Evolutionary conservation across 164 flowering plant species (phyloP).

Genomic region (Kingdonia uniflora): DNA sequence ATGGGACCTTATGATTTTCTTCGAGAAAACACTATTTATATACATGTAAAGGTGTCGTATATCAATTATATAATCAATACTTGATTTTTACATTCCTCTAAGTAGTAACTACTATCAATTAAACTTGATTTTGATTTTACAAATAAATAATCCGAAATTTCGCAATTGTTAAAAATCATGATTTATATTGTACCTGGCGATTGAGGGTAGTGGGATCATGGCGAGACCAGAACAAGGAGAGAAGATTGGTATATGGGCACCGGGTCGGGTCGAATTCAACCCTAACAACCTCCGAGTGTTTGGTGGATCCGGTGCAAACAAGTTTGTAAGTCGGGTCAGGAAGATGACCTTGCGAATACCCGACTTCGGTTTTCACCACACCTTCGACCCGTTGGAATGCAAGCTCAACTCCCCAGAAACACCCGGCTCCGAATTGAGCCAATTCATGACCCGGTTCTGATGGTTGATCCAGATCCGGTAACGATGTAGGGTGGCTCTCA

Average conservation of each 20-base stretch:
- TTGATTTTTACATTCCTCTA: too few species aligned
- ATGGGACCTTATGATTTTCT: too few species aligned
- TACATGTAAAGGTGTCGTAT: too few species aligned
- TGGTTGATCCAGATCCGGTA: conserved; percentile 40
- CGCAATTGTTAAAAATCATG: too few species aligned
- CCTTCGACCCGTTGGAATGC: conserved; percentile 74
- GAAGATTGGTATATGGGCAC: conserved; percentile 48
- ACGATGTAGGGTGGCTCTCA: conserved; percentile 43
- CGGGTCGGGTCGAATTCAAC: conserved; percentile 60
- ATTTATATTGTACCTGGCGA: conserved; percentile 91
- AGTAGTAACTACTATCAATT: too few species aligned
- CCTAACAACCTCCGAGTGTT: conserved; percentile 74
- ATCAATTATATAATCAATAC: too few species aligned
- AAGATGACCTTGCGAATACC: conserved; percentile 70
- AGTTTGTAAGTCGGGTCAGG: conserved; percentile 49
- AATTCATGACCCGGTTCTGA: conserved; percentile 40
- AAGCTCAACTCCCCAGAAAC: conserved; percentile 95
- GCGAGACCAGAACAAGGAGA: conserved; percentile 67
- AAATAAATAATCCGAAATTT: too few species aligned
- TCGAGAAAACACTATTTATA: too few species aligned
- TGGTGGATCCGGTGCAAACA: conserved; percentile 62
- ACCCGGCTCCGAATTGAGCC: conserved; percentile 89
- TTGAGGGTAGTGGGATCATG: conserved; percentile 81
- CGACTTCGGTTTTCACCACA: conserved; percentile 79
- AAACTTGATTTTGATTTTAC: too few species aligned